Evolutionary conservation across 768 basidiomycete species (phyloP), one percentile per base, ranked within the genome.

Genomic region (Rickenella mellea): DNA sequence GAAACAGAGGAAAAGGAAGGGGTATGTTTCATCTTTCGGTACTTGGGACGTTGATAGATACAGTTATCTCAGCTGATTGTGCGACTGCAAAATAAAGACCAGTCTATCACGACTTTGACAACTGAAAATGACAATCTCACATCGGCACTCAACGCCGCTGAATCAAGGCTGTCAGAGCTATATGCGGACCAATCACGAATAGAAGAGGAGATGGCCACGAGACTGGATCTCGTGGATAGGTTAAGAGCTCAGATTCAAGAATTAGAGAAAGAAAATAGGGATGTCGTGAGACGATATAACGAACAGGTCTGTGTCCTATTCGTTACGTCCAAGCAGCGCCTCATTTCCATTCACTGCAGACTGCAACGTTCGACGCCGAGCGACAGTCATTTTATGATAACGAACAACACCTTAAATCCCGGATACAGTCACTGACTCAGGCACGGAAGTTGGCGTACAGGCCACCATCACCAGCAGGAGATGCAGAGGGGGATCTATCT

Each of bases 361-460:
- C 80, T n/a, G 67, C 76, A 14, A 83, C 84, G 3, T 93, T 92
- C 55, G 91, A 94, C 55, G 84, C 87, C 6, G 91, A 94, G 61
- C 82, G 91, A 26, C 88, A 92, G 58, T 74, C 88, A 12, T 86
- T 91, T 60, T 90, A 90, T 55, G 90, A 93, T 61, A 90, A 88
- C 54, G 90, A 94, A 54, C 85, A 92, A 56, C 89, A 91, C 60
- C 79, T 92, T 49, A 91, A 90, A 62, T 84, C 85, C 33, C 85
- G 88, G 46, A 90, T 93, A 40, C 81, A 85, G 55, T 84, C 83
- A 6, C 74, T 91, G 28, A 67, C 74, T 6, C 76, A 86, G 48
- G 69, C 74, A 32, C 75, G 79, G 45, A 83, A 73, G 55, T 72
- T 75, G 40, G 58, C 62, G 7, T 70, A 74, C 43, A 55, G 52